Evolutionary conservation across 495 filamentous ascomycete species (phyloP).

Genomic region (Neurospora sp.): DNA sequence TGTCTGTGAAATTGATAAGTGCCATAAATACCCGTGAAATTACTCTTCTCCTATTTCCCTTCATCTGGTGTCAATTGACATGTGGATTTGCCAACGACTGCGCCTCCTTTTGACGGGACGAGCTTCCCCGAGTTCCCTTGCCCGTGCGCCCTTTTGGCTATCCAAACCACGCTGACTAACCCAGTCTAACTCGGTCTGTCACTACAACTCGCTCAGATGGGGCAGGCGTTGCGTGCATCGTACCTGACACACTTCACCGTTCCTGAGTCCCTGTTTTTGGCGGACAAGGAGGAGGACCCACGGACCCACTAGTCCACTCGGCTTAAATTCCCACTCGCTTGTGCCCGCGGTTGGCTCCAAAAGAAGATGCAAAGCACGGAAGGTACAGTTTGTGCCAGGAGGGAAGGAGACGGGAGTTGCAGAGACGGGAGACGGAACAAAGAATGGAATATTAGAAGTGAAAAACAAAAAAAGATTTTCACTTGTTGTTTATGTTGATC

Average conservation of each 20-base stretch:
- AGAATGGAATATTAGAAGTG: not conserved
- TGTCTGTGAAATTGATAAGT: not conserved
- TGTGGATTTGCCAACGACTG: not conserved
- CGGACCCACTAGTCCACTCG: slow-evolving; percentile 6
- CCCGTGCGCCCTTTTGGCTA: not conserved
- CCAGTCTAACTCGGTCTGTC: not conserved
- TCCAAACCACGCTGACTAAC: not conserved
- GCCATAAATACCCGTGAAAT: not conserved
- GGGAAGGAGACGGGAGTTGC: not conserved
- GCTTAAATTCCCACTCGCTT: slow-evolving; percentile 18
- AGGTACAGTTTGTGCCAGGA: not conserved
- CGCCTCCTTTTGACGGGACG: not conserved
- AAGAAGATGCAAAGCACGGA: not conserved
- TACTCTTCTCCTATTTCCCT: not conserved
- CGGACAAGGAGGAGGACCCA: not conserved
- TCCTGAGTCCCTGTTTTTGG: not conserved
- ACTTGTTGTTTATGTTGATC: not conserved
- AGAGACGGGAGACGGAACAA: not conserved
- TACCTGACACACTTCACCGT: not conserved
- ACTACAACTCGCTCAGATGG: not conserved
- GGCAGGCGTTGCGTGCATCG: not conserved
- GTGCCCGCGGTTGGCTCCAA: slow-evolving; percentile 20
- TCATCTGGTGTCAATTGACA: not conserved
- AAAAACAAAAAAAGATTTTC: not conserved
- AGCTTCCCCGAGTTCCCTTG: not conserved